These are phyloP conservation scores for Beauveria varroae DNA, from an alignment of 2,329 filamentous ascomycete species.

Conservation along the genomic window DNA sequence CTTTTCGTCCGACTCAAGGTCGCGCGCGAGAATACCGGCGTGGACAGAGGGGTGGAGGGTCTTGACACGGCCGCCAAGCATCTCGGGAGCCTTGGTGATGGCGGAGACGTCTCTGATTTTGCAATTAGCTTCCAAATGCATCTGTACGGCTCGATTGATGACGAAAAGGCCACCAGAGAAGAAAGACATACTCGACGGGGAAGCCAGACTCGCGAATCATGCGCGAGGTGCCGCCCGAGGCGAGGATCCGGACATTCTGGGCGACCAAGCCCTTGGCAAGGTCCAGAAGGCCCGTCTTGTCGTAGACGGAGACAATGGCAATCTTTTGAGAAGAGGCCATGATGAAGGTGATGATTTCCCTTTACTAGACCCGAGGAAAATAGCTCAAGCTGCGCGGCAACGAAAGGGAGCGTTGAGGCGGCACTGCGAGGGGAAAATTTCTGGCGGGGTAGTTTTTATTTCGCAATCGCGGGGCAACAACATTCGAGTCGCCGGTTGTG, in stretches of 20 bases:
- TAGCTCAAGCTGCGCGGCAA: neutral
- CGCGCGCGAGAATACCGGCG: slow-evolving; percentile 83
- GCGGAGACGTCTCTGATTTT: slow-evolving; percentile 80
- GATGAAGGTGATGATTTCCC: neutral
- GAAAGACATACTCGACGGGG: slow-evolving; percentile 70
- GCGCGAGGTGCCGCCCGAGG: slow-evolving; percentile 89
- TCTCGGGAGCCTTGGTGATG: slow-evolving; percentile 94
- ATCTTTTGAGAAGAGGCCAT: slow-evolving; percentile 45
- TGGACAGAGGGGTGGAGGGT: slow-evolving; percentile 93
- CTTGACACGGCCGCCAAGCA: slow-evolving; percentile 81
- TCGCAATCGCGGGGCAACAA: slow-evolving; percentile 9
- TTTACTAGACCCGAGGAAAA: neutral
- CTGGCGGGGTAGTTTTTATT: slow-evolving; percentile 11
- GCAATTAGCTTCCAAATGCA: slow-evolving; percentile 8
- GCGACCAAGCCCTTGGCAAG: slow-evolving; percentile 83
- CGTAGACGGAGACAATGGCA: slow-evolving; percentile 96
- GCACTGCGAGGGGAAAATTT: neutral
- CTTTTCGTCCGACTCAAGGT: slow-evolving; percentile 93
- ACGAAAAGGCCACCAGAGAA: neutral
- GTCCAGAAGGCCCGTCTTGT: slow-evolving; percentile 94
- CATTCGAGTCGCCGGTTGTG: neutral
- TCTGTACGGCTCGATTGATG: neutral
- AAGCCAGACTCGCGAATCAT: slow-evolving; percentile 97
- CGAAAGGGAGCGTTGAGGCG: neutral
- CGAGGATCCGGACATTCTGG: slow-evolving; percentile 85